Percentiles rank a stretch among this genome's conserved stretches.
These are phyloP conservation scores for Stygiomarasmius scandens DNA, from an alignment of 1,284 basidiomycete genomes.

Conservation along the genomic window DNA sequence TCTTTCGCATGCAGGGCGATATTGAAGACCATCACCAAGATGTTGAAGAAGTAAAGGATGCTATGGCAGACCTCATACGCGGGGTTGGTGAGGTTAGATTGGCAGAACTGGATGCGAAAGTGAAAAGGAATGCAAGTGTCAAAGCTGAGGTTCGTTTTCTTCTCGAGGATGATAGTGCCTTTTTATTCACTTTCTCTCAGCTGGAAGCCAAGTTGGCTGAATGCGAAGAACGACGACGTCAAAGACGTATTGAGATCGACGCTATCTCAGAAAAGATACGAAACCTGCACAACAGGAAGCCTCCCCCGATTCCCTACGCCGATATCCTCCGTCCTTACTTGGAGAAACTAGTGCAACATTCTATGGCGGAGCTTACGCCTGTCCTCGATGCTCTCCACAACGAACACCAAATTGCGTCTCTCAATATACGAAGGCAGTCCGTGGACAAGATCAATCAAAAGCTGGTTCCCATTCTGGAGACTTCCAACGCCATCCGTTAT, in stretches of 20 bases:
- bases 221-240: slow-evolving; percentile 4
- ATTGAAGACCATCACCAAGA: neutral
- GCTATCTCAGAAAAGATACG: slow-evolving; percentile 6
- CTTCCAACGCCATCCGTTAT: slow-evolving; percentile 12
- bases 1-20: neutral
- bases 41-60: neutral
- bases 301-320: slow-evolving; percentile 5
- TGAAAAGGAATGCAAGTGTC: neutral
- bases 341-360: slow-evolving; percentile 7
- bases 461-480: slow-evolving; percentile 18
- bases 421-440: neutral
- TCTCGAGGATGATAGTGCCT: neutral
- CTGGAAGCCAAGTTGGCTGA: neutral
- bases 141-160: slow-evolving; percentile 10
- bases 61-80: neutral
- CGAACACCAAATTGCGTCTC: slow-evolving; percentile 11
- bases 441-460: slow-evolving; percentile 11
- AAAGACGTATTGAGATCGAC: slow-evolving; percentile 12
- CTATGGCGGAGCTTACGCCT: slow-evolving; percentile 22
- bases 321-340: slow-evolving; percentile 9
- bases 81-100: neutral
- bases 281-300: slow-evolving; percentile 9
- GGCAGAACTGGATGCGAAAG: neutral
- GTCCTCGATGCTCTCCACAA: slow-evolving; percentile 11
- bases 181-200: neutral